Base-by-base conservation (phyloP, 1,139 yeast species). In the Insectozyma bohioensis region DNA sequence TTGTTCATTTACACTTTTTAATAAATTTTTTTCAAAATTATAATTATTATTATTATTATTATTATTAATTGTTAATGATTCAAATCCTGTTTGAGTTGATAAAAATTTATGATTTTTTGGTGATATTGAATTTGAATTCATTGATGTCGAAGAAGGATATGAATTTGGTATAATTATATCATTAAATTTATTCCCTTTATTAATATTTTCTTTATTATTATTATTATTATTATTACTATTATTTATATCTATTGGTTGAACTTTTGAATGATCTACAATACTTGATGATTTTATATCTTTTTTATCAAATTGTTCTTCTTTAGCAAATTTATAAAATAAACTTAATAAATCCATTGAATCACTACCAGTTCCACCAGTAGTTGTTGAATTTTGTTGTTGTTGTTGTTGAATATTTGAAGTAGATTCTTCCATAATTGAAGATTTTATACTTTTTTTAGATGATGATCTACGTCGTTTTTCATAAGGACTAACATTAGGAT, bases 241-340 rank as follows among this genome's bases (percentile, higher is more conserved):
- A 4, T 24, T 26, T 17, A 49, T 49, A 19, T 46, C 44, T 12
- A 46, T 48, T 8, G 54, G 50, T 14, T 42, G 39, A 16, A 27
- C 36, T n/a, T 32, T 27, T 9, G 37, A 24, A 31, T 34, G 35
- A 11, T 31, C 38, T n/a, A n/a, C n/a, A n/a, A n/a, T n/a, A n/a
- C n/a, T n/a, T n/a, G n/a, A n/a, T n/a, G n/a, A n/a, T n/a, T n/a
- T n/a, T n/a, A n/a, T n/a, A 2, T 28, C 28, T 11, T 21, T 19
- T 20, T 10, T 18, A 6, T 34, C 38, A 7, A 16, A 15, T 43
- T 52, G 45, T 33, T 64, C 72, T 34, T 68, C 73, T 36, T 61
- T 63, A 12, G 75, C 73, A 43, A 53, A 65, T 37, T 65, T 65
- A 47, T 61, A 66, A 45, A 68, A 68, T 12, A 69, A 49, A 5